These are phyloP conservation scores for Barnettozyma pratensis DNA, from an alignment of 805 yeast genomes.

Conservation along the genomic window DNA sequence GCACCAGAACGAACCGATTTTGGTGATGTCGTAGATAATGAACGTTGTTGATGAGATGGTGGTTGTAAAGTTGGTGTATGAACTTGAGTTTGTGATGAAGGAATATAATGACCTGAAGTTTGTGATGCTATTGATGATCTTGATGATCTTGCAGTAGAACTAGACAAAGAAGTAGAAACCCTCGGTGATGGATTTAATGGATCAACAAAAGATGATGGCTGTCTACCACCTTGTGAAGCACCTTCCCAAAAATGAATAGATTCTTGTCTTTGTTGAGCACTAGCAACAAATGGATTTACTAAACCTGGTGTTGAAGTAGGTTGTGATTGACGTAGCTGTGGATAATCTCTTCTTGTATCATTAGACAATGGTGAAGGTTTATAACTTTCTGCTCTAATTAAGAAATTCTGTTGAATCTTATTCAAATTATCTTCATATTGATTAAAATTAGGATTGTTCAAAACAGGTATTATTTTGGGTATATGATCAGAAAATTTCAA, in stretches of 20 bases:
- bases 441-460: slow-evolving; percentile 6
- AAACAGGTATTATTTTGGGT: slow-evolving; percentile 23
- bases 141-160: not conserved
- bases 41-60: not conserved
- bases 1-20: not conserved
- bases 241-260: slow-evolving; percentile 24
- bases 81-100: not conserved
- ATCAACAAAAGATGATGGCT: slow-evolving; percentile 24
- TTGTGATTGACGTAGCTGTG: slow-evolving; percentile 1
- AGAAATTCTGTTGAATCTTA: slow-evolving; percentile 17
- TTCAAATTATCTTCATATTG: slow-evolving; percentile 13
- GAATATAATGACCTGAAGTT: slow-evolving; percentile 5
- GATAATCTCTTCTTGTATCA: not conserved
- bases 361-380: slow-evolving; percentile 4
- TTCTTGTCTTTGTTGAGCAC: slow-evolving; percentile 12
- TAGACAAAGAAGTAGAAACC: not conserved
- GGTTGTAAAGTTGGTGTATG: not conserved
- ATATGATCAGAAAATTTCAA: slow-evolving; percentile 20
- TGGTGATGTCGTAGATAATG: not conserved
- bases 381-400: slow-evolving; percentile 15
- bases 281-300: slow-evolving; percentile 10
- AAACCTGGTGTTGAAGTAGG: slow-evolving; percentile 1
- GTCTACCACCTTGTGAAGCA: slow-evolving; percentile 15
- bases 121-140: not conserved
- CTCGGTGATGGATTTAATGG: slow-evolving; percentile 18